These are phyloP conservation scores for Candida vaughaniae DNA, from an alignment of 805 yeast genomes.

Conservation along the genomic window DNA sequence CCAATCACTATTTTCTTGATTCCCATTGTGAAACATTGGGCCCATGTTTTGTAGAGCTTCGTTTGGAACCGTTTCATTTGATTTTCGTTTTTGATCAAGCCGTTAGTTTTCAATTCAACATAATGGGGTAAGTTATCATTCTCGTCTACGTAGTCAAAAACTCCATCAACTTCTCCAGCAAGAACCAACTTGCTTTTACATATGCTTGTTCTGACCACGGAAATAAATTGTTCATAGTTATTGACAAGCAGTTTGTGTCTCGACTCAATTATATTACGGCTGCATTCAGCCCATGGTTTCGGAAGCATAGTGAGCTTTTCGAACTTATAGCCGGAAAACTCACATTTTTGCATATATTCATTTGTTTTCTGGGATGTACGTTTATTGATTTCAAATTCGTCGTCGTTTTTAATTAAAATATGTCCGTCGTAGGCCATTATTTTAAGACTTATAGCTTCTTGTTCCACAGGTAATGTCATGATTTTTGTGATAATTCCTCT, in stretches of 20 bases:
- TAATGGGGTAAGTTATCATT: conserved; percentile 65
- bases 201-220: conserved; percentile 83
- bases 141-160: conserved; percentile 64
- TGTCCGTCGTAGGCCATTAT: conserved; percentile 74
- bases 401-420: conserved; percentile 57
- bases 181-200: conserved; percentile 66
- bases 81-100: conserved; percentile 51
- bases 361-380: conserved; percentile 22
- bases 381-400: conserved; percentile 34
- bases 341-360: conserved; percentile 38
- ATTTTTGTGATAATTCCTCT: conserved; percentile 80
- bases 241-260: conserved; percentile 60
- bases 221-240: conserved; percentile 73
- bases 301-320: conserved; percentile 74
- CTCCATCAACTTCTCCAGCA: conserved; percentile 93
- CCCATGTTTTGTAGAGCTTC: conserved; percentile 83
- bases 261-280: conserved; percentile 66
- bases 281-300: conserved; percentile 68
- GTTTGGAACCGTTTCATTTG: conserved; percentile 69
- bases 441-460: conserved; percentile 59
- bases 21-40: conserved; percentile 88
- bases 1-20: conserved; percentile 81
- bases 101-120: conserved; percentile 78
- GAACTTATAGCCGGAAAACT: conserved; percentile 80
- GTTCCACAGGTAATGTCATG: conserved; percentile 63